Evolutionary conservation across 768 basidiomycete species (phyloP), one percentile per base, ranked within the genome.

Genomic region (Cystofilobasidium capitatum): DNA sequence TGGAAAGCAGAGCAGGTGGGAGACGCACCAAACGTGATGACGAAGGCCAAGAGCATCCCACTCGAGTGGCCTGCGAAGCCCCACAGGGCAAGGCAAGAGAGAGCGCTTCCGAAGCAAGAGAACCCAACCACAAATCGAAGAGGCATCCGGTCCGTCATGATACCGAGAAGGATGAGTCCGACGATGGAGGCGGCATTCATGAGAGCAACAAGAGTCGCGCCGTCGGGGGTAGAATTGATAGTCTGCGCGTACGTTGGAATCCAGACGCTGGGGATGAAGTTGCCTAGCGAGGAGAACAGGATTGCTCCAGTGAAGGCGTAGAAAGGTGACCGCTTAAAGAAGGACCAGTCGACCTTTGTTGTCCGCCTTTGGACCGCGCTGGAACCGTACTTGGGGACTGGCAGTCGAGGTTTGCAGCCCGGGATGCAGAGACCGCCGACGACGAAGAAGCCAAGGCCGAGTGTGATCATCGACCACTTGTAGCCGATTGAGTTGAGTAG

Each of bases 171-270:
- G 17, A 73, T 47, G 37, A 70, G 69, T 3, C 75, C 75, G 17
- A 72, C 71, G 7, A 75, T 71, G 33, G 75, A 76, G 4, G 75
- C 71, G 45, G 75, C 73, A 54, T 76, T 76, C 71, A 76, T 71
- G 29, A 76, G 66, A 14, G 75, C 71, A 54, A 76, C 70, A 0
- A 76, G 57, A 13, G 65, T 71, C 1, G 72, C 73, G 6, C 75
- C 75, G 55, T 71, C 70, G 0, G 74, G 75, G 33, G 68, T 68
- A 4, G 72, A n/a, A 4, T 70, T 66, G 14, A 74, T 40, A 22
- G 73, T 72, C 12, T 71, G 62, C 0, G 73, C 74, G 57, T 71
- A 76, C 7, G n/a, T 59, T 33, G 75, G 74, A 5, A 75, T 60
- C 71, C 72, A 76, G 17, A 76, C 61, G 22, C 64, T 70, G 0